Conservation (phyloP, 2,329 filamentous ascomycete species). For the Alternaria alternata region DNA sequence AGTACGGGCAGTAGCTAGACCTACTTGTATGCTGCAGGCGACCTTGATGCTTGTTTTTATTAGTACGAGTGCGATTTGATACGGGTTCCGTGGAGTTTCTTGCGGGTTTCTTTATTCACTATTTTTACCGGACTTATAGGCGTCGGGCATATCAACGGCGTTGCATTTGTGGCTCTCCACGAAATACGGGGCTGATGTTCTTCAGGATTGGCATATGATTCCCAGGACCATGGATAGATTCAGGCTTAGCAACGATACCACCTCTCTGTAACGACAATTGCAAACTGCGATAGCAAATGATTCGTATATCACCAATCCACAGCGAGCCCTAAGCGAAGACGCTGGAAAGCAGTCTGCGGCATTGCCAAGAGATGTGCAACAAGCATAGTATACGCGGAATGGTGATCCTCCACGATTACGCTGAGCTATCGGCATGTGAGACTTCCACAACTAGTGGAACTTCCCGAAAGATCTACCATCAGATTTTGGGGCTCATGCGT, state of each 20-base stretch:
- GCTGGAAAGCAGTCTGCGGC: neutral
- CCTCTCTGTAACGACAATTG: neutral
- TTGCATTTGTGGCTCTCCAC: constrained; percentile 5
- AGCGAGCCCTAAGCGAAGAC: constrained; percentile 8
- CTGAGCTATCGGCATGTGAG: neutral
- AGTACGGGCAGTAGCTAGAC: constrained; percentile 43
- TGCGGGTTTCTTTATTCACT: neutral
- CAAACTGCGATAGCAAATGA: neutral
- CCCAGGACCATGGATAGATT: constrained; percentile 6
- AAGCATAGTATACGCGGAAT: neutral
- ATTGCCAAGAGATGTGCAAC: neutral
- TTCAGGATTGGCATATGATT: constrained; percentile 8
- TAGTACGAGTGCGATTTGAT: neutral
- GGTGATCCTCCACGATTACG: neutral
- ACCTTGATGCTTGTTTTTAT: neutral
- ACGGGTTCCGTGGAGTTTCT: constrained; percentile 1
- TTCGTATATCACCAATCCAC: neutral
- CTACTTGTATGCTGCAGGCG: neutral
- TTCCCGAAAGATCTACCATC: neutral
- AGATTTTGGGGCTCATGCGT: neutral
- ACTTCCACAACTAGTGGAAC: neutral
- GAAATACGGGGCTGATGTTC: neutral
- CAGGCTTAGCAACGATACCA: constrained; percentile 14
- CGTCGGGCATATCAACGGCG: constrained; percentile 14
- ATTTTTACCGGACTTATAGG: constrained; percentile 1